phyloP scores from a whole-genome alignment of 2,329 filamentous ascomycete genomes.

The Cladosporium sp. region DNA sequence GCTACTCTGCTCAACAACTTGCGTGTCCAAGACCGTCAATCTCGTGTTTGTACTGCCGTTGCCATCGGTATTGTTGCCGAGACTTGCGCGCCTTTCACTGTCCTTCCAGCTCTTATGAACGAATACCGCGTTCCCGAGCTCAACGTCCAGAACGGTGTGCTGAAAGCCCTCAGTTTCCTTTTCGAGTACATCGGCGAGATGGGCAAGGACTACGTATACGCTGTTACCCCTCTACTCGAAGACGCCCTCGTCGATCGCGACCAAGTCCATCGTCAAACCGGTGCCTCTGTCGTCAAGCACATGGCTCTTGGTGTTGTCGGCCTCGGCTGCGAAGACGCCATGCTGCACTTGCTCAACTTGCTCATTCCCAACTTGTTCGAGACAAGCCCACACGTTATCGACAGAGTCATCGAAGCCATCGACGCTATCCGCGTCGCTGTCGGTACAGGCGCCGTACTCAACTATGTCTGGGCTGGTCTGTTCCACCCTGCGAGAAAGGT shows the following conservation, averaged over 20 bases:
- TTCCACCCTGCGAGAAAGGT: conserved; percentile 98
- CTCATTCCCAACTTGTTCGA: conserved; percentile 97
- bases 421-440: conserved; percentile 93
- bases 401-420: conserved; percentile 95
- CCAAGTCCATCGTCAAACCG: conserved; percentile 96
- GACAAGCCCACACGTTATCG: conserved; percentile 96
- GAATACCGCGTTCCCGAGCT: conserved; percentile 97
- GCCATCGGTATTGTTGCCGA: conserved; percentile 98
- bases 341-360: conserved; percentile 95
- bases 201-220: conserved; percentile 98
- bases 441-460: conserved; percentile 88
- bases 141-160: conserved; percentile 97
- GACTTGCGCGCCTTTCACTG: conserved; percentile 96
- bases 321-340: conserved; percentile 94
- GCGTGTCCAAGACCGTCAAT: conserved; percentile 94
- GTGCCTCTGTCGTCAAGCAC: conserved; percentile 95
- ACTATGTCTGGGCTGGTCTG: conserved; percentile 96
- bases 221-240: conserved; percentile 91
- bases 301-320: conserved; percentile 97
- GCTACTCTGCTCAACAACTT: conserved; percentile 96
- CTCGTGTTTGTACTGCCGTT: conserved; percentile 95
- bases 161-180: conserved; percentile 94
- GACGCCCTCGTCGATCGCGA: conserved; percentile 97
- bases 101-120: conserved; percentile 98
- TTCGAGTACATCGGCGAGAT: conserved; percentile 99